phyloP scores from a whole-genome alignment of 1,284 basidiomycete genomes.

The Pholiota adiposa region DNA sequence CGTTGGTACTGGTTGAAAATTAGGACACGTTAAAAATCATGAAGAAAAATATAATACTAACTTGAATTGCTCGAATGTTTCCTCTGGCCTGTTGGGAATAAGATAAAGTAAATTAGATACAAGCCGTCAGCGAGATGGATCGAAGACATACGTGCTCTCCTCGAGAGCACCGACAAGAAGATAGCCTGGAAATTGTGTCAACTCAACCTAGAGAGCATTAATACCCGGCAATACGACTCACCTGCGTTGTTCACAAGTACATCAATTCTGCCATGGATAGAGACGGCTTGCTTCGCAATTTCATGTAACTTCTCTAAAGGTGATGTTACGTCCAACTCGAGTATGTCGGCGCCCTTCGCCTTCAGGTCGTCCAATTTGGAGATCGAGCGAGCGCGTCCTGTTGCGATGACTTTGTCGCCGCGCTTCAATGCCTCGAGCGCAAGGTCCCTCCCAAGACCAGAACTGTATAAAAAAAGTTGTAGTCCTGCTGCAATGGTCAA shows the following conservation, averaged over 20 bases:
- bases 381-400: conserved; percentile 35
- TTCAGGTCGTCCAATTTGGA: conserved; percentile 36
- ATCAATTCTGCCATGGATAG: conserved; percentile 38
- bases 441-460: conserved; percentile 20
- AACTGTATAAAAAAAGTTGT: conserved; percentile 1
- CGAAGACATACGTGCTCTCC: conserved; percentile 12
- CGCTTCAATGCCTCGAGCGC: conserved; percentile 22
- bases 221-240: conserved; percentile 1
- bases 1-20: conserved; percentile 32
- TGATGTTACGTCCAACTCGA: conserved; percentile 40
- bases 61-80: conserved; percentile 31
- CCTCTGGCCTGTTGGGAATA: conserved; percentile 17
- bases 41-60: background rate
- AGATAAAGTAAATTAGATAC: background rate
- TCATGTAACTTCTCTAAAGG: conserved; percentile 31
- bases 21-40: background rate
- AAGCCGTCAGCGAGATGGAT: background rate
- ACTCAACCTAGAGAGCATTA: background rate
- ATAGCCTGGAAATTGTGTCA: conserved; percentile 10
- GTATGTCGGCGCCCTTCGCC: conserved; percentile 34
- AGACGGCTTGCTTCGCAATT: conserved; percentile 31
- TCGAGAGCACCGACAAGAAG: conserved; percentile 20
- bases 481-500: conserved; percentile 12
- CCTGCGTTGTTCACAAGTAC: conserved; percentile 44
- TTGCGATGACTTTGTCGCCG: conserved; percentile 40